A percentile compares a stretch with the other conserved stretches of the same genome.
phyloP scores from a whole-genome alignment of 2,329 filamentous ascomycete species.

The Trichoderma harzianum region DNA sequence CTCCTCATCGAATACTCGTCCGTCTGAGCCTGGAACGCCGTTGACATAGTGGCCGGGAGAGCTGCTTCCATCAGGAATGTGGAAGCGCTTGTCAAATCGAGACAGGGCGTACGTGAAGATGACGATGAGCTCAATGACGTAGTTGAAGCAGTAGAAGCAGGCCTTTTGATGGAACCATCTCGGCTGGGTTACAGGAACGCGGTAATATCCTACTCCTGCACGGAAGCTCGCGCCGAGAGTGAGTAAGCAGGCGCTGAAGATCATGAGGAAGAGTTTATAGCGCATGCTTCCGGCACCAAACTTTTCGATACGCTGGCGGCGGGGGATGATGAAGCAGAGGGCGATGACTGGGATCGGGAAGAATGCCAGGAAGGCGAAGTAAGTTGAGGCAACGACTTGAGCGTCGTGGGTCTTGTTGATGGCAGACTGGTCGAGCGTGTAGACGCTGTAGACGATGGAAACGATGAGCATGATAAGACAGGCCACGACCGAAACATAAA shows the following conservation, averaged over 20 bases:
- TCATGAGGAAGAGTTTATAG: conserved; percentile 63
- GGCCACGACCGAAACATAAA: conserved; percentile 57
- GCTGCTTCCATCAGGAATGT: conserved; percentile 67
- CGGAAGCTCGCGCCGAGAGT: conserved; percentile 69
- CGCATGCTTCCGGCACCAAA: conserved; percentile 62
- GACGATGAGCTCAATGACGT: conserved; percentile 67
- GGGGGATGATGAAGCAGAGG: conserved; percentile 49
- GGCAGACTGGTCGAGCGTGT: conserved; percentile 54
- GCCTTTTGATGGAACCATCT: conserved; percentile 69
- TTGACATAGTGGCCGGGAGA: conserved; percentile 50
- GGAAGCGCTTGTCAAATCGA: conserved; percentile 72
- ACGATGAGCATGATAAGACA: conserved; percentile 65
- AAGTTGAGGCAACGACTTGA: conserved; percentile 64
- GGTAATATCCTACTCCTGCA: conserved; percentile 54
- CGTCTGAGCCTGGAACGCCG: conserved; percentile 5
- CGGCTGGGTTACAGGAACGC: conserved; percentile 49
- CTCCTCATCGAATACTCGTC: neutral
- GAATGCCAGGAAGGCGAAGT: conserved; percentile 56
- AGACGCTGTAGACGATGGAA: conserved; percentile 62
- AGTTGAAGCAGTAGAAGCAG: conserved; percentile 79
- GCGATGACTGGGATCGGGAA: conserved; percentile 55
- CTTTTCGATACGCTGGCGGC: conserved; percentile 44
- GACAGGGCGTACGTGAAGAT: conserved; percentile 63
- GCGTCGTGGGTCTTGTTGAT: conserved; percentile 56
- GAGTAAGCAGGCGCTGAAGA: conserved; percentile 57